Evolutionary conservation across 768 basidiomycete genomes (phyloP), one percentile per base, ranked within the genome.

Genomic region (Psilocybe subaeruginosa): DNA sequence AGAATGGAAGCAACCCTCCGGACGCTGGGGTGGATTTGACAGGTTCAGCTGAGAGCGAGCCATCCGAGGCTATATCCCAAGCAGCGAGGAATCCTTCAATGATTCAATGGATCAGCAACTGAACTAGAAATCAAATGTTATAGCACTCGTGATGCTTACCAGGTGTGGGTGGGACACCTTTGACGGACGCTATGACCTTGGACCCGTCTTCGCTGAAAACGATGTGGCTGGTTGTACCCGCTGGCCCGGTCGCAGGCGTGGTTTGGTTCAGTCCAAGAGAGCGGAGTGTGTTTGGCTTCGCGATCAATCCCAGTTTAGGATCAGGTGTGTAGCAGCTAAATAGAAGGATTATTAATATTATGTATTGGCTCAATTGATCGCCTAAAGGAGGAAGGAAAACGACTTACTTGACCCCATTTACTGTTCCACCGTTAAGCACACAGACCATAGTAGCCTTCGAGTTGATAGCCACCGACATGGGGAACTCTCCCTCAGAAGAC

Each of bases 1-100:
- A 77, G 75, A 84, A 85, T 1, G 82, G 82, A 16, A 82, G 74
- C 1, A 79, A 69, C 5, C 82, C 83, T 33, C 81, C 80, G 14
- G 64, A 56, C 2, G 76, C 66, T 30, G 80, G 65, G 8, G 61
- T 64, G 8, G 72, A 68, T 58, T 69, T 69, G 71, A 67, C 64
- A n/a, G 79, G 78, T 57, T 80, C 71, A 35, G 66, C 35, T 2
- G 82, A 82, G 39, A 84, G 77, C 9, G 78, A 75, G n/a, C 79
- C 80, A 58, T 81, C 77, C 11, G 60, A 50, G 8, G 71, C 74
- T 56, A 85, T 72, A 59, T 82, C 78, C 80, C 80, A 85, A 12
- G 77, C 74, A 9, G 84, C 83, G 58, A 85, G 72, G 72, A 81
- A 82, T 23, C 82, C 82, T 56, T 33, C 14, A 3, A 23, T 5